Conservation (phyloP, 2,329 filamentous ascomycete genomes). For the Geosmithia flava region DNA sequence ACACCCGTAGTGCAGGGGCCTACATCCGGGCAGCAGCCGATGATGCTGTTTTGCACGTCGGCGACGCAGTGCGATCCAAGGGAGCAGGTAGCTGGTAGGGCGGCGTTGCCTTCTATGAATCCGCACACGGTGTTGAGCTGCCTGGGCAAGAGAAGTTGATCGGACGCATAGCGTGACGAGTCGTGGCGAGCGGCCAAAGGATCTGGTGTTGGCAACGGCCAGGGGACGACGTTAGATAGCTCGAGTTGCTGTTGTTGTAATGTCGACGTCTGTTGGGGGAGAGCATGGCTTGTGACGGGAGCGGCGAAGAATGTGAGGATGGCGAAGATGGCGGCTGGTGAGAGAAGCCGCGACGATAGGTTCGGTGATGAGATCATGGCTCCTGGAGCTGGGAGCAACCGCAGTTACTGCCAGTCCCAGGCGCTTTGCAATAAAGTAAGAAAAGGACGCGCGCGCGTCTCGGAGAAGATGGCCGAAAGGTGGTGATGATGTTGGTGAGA, state of each 20-base stretch:
- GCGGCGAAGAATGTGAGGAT: constrained; percentile 15
- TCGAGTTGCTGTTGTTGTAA: constrained; percentile 19
- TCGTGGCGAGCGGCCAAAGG: constrained; percentile 17
- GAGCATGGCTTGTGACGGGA: constrained; percentile 20
- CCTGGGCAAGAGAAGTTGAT: constrained; percentile 22
- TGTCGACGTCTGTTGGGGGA: constrained; percentile 27
- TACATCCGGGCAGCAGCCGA: constrained; percentile 43
- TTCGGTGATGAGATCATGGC: neutral
- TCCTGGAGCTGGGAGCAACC: neutral
- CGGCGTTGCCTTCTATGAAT: constrained; percentile 38
- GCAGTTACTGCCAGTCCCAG: neutral
- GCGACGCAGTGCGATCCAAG: constrained; percentile 46
- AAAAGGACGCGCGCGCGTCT: neutral
- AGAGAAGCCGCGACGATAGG: constrained; percentile 22
- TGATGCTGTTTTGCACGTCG: constrained; percentile 32
- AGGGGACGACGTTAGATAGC: constrained; percentile 23
- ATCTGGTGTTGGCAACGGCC: constrained; percentile 14
- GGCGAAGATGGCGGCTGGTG: constrained; percentile 18
- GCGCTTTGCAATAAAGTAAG: neutral
- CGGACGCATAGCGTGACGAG: constrained; percentile 3
- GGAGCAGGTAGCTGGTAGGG: constrained; percentile 42
- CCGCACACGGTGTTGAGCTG: constrained; percentile 44
- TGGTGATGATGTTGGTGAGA: too few species aligned
- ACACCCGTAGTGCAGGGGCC: constrained; percentile 40
- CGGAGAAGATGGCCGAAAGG: too few species aligned